Evolutionary conservation across 1,284 basidiomycete genomes (phyloP), one percentile per base, ranked within the genome.

Genomic region (Exobasidium rhododendri): DNA sequence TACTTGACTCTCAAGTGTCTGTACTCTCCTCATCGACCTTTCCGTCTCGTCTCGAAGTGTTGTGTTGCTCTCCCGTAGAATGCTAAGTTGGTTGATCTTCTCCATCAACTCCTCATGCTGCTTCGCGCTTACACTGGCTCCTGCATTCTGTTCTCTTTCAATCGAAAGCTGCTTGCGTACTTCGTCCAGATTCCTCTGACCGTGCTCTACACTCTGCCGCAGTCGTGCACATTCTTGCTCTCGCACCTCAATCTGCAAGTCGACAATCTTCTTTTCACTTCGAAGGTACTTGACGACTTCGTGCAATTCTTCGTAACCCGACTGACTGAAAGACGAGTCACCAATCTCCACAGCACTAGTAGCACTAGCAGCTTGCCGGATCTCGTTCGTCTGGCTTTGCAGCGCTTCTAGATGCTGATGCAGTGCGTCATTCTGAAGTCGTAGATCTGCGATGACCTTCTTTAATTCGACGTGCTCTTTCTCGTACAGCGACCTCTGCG

Each of bases 211-310:
- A 73, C 91, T 88, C 28, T 85, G 82, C 80, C 89, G 90, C 54
- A 92, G 81, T 1, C 91, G 86, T 5, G 86, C 82, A 66, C 85
- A 89, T 81, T 94, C 91, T 76, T 92, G 89, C 81, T 90, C 91
- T 82, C 86, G 85, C 57, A 94, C 84, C 72, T 93, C 89, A 47
- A 91, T 84, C 71, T 94, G 90, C 40, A 93, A 84, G 67, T 93
- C 91, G 45, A 90, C 88, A 59, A 93, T 90, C 76, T 93, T 90
- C 81, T 93, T 92, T 82, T 94, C 91, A 71, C 89, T 89, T 29
- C 91, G 86, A 32, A 94, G 82, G 80, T 90, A 92, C 1, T 87
- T 84, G 51, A 94, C 88, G 20, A 94, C 88, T 35, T 88, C 86
- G 47, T 88, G 88, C 17, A 94, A 82, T 62, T 77, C 74, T 3